phyloP scores from a whole-genome alignment of 192 early-diverging fungal genomes.

The Coemansia sp. region DNA sequence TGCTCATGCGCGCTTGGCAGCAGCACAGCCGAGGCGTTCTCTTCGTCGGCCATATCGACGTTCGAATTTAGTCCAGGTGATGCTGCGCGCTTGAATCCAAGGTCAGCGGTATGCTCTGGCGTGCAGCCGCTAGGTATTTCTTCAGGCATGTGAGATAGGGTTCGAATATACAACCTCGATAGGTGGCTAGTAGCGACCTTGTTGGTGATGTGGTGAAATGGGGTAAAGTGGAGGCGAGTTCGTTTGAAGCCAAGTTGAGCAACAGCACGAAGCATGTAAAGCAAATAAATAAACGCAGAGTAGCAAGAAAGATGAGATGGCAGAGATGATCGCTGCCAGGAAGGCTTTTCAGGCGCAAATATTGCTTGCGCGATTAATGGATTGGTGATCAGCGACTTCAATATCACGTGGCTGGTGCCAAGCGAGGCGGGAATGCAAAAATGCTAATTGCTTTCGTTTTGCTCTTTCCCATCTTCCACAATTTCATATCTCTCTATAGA shows the following conservation, averaged over 20 bases:
- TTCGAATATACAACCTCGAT: not conserved
- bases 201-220: not conserved
- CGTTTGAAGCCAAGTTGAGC: not conserved
- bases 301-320: not conserved
- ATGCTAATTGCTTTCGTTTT: too few relatives aligned
- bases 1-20: slow-evolving; percentile 14
- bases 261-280: not conserved
- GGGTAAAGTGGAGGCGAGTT: not conserved
- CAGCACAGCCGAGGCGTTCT: not conserved
- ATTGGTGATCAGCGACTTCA: not conserved
- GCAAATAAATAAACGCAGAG: not conserved
- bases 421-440: too few relatives aligned
- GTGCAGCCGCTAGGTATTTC: not conserved
- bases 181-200: not conserved
- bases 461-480: too few relatives aligned
- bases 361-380: not conserved
- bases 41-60: too few relatives aligned
- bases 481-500: too few relatives aligned
- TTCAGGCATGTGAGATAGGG: not conserved
- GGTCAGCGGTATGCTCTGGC: not conserved
- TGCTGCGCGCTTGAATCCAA: slow-evolving; percentile 9
- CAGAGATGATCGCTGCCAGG: not conserved
- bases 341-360: not conserved
- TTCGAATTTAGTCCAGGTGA: not conserved
- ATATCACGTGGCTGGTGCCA: not conserved